Evolutionary conservation across 768 basidiomycete species (phyloP).

Genomic region (Mycena venus): DNA sequence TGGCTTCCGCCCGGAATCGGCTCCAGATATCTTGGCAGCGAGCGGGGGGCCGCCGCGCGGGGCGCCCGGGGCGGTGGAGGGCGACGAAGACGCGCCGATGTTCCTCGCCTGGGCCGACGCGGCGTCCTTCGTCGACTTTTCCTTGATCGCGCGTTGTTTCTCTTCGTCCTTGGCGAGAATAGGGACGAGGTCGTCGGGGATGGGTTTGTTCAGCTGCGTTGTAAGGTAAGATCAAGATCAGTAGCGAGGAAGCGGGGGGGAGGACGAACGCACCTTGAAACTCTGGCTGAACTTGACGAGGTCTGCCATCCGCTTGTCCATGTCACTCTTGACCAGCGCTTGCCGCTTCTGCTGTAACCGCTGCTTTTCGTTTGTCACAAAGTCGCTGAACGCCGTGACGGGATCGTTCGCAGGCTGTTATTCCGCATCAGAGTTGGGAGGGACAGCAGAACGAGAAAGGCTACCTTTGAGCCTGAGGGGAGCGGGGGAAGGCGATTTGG

Average conservation of each 20-base stretch:
- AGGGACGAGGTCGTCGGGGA: conserved; percentile 93
- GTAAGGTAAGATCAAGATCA: too few relatives aligned
- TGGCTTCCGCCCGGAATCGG: conserved; percentile 36
- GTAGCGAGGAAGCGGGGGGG: background rate
- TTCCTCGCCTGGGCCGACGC: conserved; percentile 74
- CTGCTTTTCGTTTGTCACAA: conserved; percentile 93
- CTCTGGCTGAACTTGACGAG: conserved; percentile 92
- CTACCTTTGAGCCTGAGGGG: conserved; percentile 69
- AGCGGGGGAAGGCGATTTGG: conserved; percentile 76
- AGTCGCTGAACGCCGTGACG: conserved; percentile 89
- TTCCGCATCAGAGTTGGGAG: background rate
- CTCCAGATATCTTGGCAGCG: conserved; percentile 44
- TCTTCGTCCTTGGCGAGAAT: conserved; percentile 95
- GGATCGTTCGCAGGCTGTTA: conserved; percentile 83
- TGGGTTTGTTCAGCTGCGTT: conserved; percentile 88
- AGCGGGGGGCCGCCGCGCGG: conserved; percentile 43
- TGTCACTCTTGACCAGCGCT: conserved; percentile 89
- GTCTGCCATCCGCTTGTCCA: conserved; percentile 95
- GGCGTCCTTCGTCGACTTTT: conserved; percentile 81
- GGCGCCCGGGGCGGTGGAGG: conserved; percentile 62
- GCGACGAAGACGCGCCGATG: conserved; percentile 71
- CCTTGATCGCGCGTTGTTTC: conserved; percentile 86
- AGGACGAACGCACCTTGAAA: conserved; percentile 83
- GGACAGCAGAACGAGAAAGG: conserved; percentile 17
- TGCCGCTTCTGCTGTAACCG: conserved; percentile 92